Conservation (phyloP, 2,329 filamentous ascomycete genomes). For the Fusarium armeniacum region DNA sequence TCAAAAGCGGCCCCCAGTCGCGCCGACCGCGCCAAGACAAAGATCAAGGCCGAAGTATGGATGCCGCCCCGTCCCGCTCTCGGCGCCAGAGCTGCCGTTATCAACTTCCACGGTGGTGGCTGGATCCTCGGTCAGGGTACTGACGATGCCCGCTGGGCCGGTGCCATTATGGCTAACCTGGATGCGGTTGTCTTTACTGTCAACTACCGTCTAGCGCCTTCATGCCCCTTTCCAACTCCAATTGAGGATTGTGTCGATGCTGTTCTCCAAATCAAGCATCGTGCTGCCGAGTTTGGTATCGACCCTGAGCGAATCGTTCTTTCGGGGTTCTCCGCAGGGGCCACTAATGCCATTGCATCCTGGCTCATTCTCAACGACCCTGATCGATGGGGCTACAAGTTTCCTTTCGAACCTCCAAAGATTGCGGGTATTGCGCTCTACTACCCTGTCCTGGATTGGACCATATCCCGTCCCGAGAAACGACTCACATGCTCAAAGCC, state of each 20-base stretch:
- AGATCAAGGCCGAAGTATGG: slow-evolving; percentile 64
- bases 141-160: slow-evolving; percentile 73
- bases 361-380: slow-evolving; percentile 63
- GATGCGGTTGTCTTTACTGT: slow-evolving; percentile 73
- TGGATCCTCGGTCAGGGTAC: slow-evolving; percentile 74
- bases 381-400: slow-evolving; percentile 56
- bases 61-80: slow-evolving; percentile 54
- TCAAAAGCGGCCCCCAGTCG: slow-evolving; percentile 54
- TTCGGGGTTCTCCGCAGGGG: slow-evolving; percentile 75
- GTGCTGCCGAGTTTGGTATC: slow-evolving; percentile 70
- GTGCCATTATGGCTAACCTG: slow-evolving; percentile 64
- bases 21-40: slow-evolving; percentile 52
- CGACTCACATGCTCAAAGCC: slow-evolving; percentile 67
- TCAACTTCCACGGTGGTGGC: slow-evolving; percentile 78
- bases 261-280: slow-evolving; percentile 70
- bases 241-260: slow-evolving; percentile 76
- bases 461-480: slow-evolving; percentile 68
- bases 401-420: slow-evolving; percentile 58
- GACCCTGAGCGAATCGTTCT: slow-evolving; percentile 69
- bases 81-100: slow-evolving; percentile 65
- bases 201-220: slow-evolving; percentile 77
- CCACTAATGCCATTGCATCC: slow-evolving; percentile 66
- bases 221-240: slow-evolving; percentile 73
- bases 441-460: slow-evolving; percentile 75
- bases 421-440: slow-evolving; percentile 70